Evolutionary conservation across 2,329 filamentous ascomycete genomes (phyloP), one percentile per base, ranked within the genome.

Genomic region (Furcasterigmium sp.): DNA sequence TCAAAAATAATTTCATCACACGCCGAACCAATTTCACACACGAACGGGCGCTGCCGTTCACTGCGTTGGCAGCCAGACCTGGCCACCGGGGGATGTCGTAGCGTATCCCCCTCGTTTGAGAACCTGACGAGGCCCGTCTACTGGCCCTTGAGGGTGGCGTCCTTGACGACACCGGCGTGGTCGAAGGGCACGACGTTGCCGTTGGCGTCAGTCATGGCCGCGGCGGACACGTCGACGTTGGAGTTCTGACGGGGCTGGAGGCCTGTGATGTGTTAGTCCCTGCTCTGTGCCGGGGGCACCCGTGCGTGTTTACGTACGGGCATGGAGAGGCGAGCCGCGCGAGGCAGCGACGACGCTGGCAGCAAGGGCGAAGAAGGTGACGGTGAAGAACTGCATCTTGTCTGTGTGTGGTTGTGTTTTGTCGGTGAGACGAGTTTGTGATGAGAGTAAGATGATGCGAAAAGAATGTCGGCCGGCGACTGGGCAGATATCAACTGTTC

Each of bases 351-450:
- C 57, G 53, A 65, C 71, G 54, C 68, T 62, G 44, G 69, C 61
- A 58, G 66, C 62, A 48, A 79, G 58, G 48, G 72, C 62, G 52
- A 74, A 59, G 32, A 77, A 45, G 54, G 68, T 63, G 53, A 72
- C 49, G 49, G 69, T 48, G 46, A 69, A 67, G 68, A 71, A 72
- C 67, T 76, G 70, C 75, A 79, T 79, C 46, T 67, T 77, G 69
- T 62, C 57, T 53, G 55, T 51, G 44, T 54, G 49, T 49, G 41
- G 48, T 37, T n/a, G n/a, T n/a, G n/a, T n/a, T n/a, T n/a, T 35
- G 39, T 36, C 49, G 45, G 30, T 34, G 15, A 25, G 37, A 26
- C n/a, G 57, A 53, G 5, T 23, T 28, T 40, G 38, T 13, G 28
- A 18, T 39, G n/a, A 20, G 20, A 5, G 18, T 10, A 32, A 17